Percentiles rank a stretch among this genome's conserved stretches.
These are phyloP conservation scores for Ophiognomonia clavigignenti-juglandacearum DNA, from an alignment of 2,329 filamentous ascomycete genomes.

Conservation along the genomic window DNA sequence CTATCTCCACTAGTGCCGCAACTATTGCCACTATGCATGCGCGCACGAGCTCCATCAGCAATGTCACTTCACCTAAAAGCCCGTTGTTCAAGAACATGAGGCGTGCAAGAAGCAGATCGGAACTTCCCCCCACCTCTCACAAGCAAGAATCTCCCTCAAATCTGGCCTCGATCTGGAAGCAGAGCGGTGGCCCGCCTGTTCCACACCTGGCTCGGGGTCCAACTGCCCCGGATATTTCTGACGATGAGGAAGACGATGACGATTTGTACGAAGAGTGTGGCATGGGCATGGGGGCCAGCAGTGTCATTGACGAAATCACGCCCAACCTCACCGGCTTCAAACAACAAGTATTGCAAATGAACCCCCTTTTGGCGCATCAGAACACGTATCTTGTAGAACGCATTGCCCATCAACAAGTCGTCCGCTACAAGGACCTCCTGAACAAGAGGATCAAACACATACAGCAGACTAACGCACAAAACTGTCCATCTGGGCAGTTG, in stretches of 20 bases:
- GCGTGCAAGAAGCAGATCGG: conserved; percentile 52
- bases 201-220: conserved; percentile 36
- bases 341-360: conserved; percentile 66
- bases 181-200: conserved; percentile 49
- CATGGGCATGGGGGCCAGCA: conserved; percentile 55
- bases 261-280: conserved; percentile 53
- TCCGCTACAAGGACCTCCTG: conserved; percentile 73
- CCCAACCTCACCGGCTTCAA: conserved; percentile 75
- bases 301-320: conserved; percentile 61
- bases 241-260: conserved; percentile 44
- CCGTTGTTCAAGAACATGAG: conserved; percentile 42
- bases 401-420: conserved; percentile 74
- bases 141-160: conserved; percentile 36
- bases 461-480: conserved; percentile 45
- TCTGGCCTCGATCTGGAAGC: conserved; percentile 47
- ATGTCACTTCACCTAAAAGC: conserved; percentile 48
- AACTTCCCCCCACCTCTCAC: conserved; percentile 38
- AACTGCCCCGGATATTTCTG: conserved; percentile 31
- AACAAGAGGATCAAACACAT: conserved; percentile 67
- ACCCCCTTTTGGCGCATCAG: conserved; percentile 59
- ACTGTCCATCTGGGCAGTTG: conserved; percentile 56
- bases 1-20: conserved; percentile 50
- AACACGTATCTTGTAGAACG: conserved; percentile 68
- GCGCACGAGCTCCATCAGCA: conserved; percentile 57
- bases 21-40: conserved; percentile 53